Base-by-base conservation (phyloP, 2,329 filamentous ascomycete species). In the Pyrenochaeta sp. region DNA sequence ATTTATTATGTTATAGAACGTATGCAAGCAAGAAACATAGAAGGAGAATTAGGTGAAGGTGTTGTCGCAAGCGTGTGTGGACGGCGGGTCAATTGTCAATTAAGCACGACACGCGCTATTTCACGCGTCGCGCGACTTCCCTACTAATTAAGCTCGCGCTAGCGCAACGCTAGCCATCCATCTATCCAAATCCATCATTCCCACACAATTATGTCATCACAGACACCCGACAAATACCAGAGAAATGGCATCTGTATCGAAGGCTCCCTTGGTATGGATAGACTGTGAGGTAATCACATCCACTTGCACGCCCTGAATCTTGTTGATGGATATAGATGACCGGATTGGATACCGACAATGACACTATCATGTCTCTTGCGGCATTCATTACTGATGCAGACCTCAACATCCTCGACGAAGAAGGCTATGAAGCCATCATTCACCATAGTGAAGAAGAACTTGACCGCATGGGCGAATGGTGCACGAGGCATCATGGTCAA, bases 281-380 rank as follows among this genome's bases (percentile, higher is more conserved):
- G 92, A 96, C 77, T 90, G 87, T 69, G 87, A 90, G 77, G 84
- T 86, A 73, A 43, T 63, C 42, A 23, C 14, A 29, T 17, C 10
- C 12, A 10, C 4, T 11, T 3, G 20, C 35, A 36, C n/a, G 17
- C n/a, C 41, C 18, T n/a, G 20, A 6, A 35, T 31, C 29, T 31
- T 49, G 36, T 49, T 67, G 40, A 73, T 36, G n/a, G 5, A 10
- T 45, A 31, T 63, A 96, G 92, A 99, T 99, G 95, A 98, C 92
- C 29, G 92, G 92, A 18, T 84, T 96, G 7, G 83, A 97, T 75
- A 83, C 88, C 1, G 85, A 90, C 54, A 86, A 81, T 29, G 94
- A 98, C 71, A 87, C 88, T 50, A 95, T 98, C 69, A 87, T 98
- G 70, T 92, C 96, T 68, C 90, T 98, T 51, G 94, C 90, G 76